Evolutionary conservation across 768 basidiomycete genomes (phyloP), one percentile per base, ranked within the genome.

Genomic region (Strobilomyces echinocephalus): DNA sequence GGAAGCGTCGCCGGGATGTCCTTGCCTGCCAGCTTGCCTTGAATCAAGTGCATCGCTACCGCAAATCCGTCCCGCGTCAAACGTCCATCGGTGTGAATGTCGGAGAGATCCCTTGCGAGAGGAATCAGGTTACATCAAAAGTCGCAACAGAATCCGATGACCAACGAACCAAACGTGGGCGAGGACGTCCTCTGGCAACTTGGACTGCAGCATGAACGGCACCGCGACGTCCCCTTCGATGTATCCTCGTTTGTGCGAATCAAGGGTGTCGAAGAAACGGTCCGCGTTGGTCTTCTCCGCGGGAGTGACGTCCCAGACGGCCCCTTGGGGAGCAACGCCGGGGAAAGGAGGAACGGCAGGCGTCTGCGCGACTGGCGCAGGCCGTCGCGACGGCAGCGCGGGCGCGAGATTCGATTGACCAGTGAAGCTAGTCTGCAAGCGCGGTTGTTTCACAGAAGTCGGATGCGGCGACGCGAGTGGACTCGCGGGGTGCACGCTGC

Each of bases 161-260:
- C 24, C 33, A 21, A 75, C 86, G 48, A 63, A 95, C 95, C 97
- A 99, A 46, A 99, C 76, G 61, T 82, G 86, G 5, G 97, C 97
- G n/a, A 99, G 78, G 24, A 81, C 78, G 26, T 87, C 85, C 55
- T 90, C 88, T 1, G 85, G 78, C 43, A 99, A 73, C 43, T 88
- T 85, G 31, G 92, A 95, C 70, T 93, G 85, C 54, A 95, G 68
- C 87, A 99, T 88, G 72, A 98, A 98, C 4, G 91, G 92, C 5
- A 97, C 97, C 8, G 93, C 97, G 33, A 91, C 83, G 54, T 95
- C 92, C 8, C 94, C 94, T 65, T 95, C 93, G 18, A 98, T 87
- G 64, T 77, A 90, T 0, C 93, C 94, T 54, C 73, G 79, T 59
- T 79, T 83, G 57, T 80, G 77, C 15, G 78, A 69, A 68, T 99